Base-by-base conservation (phyloP, 2,329 filamentous ascomycete species). In the Sphaerulina musiva region DNA sequence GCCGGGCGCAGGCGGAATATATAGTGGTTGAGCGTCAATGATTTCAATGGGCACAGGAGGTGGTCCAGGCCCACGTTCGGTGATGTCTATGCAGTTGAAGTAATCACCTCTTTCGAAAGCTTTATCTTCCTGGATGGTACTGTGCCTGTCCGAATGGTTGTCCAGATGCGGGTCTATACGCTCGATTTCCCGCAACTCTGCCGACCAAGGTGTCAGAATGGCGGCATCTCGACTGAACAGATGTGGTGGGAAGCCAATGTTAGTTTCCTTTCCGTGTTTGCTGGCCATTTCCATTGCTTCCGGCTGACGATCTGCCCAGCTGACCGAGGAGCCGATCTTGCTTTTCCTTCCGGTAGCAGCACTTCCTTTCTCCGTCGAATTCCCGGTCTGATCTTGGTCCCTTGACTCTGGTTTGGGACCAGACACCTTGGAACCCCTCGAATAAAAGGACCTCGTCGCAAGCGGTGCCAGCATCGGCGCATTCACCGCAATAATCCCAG, bases 401-500 rank as follows among this genome's bases (percentile, higher is more conserved):
- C 10, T 17, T 14, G 10, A 10, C 23, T 5, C 50, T 42, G 32
- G 51, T 20, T 23, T 20, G 12, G 48, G 41, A 39, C 40, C 40
- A 4, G 48, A 50, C 14, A 44, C n/a, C 20, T 46, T 43, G n/a
- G 36, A 56, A 5, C 51, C 57, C 11, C 44, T 41, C n/a, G 46
- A 58, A 67, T 68, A 71, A 58, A 71, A 71, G 1, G 59, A 54
- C 26, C 44, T 49, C 36, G 48, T 62, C 50, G 66, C 62, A 29
- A 71, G 48, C 0, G 69, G 69, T 6, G 64, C 59, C 3, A 72
- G 56, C 17, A 71, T 67, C 7, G 69, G 70, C 0, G 66, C 58
- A 48, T 71, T 71, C 45, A 71, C 68, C 3, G 69, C 66, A n/a
- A 70, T 54, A 17, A 71, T 66, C 12, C 66, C 69, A n/a, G 70